Base-by-base conservation (phyloP, 148 eudicot species). In the Chenopodium quinoa region DNA sequence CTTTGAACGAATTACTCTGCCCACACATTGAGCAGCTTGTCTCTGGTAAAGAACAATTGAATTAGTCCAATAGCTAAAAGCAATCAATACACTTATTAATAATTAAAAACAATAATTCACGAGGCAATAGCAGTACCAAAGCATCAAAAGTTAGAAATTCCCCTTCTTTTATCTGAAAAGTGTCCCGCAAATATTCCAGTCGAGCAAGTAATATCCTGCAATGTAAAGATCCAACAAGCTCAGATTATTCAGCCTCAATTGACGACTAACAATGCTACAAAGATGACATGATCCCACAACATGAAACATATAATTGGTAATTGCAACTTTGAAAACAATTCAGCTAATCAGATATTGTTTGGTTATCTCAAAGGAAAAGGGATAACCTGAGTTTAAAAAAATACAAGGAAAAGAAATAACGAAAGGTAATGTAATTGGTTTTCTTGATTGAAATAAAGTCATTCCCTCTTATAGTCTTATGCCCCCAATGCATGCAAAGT, bases 11-110 rank as follows among this genome's bases (percentile, higher is more conserved):
- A 97, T 97, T 34, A 97, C 98, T 84, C 99, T 91, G 67, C 99
- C 99, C 72, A 96, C 99, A 83, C 99, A 96, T 85, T 96, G 99
- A 85, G 98, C 99, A 82, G 98, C 99, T 92, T 96, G 99, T 86
- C 99, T 94, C 99, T 97, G 94, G 56, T 70, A 50, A 79, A 50
- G 62, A 52, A 83, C 76, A 84, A n/a, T 60, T 9, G n/a, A 69
- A 78, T 69, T 40, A 86, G 85, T 74, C 76, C 22, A 32, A 56
- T 16, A 40, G 65, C 40, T 67, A 16, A 67, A 78, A 71, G 74
- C 14, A 73, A 60, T 37, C 50, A 37, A 56, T 56, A 65, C 34
- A 73, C 37, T 25, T 54, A 25, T 44, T 23, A 75, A 27, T 37
- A 37, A 37, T 37, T 37, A 4, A 4, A 50, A 23, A 66, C 47